These are phyloP conservation scores for Oryza nivara DNA, from an alignment of 176 grass and related monocot genomes.

Conservation along the genomic window DNA sequence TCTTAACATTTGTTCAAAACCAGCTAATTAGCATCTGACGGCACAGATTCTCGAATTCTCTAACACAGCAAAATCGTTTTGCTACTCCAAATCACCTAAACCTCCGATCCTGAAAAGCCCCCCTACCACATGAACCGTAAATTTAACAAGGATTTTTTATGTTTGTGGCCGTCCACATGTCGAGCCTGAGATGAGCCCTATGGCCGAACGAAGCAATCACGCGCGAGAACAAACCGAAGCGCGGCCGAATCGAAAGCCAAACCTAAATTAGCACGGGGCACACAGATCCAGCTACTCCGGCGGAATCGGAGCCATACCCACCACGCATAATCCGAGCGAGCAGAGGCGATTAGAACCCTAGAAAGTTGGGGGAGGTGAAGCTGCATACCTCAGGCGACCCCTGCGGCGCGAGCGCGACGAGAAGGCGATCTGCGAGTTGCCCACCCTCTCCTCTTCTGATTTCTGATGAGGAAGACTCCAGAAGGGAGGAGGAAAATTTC, in stretches of 20 bases:
- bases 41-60: background rate
- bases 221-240: background rate
- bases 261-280: background rate
- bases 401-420: background rate
- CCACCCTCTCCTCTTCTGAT: too few relatives aligned
- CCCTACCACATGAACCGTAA: background rate
- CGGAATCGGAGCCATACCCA: background rate
- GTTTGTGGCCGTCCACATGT: too few relatives aligned
- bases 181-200: too few relatives aligned
- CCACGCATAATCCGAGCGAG: background rate
- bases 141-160: too few relatives aligned
- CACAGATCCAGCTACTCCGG: background rate
- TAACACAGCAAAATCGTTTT: background rate
- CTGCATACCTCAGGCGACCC: conserved; percentile 75
- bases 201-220: too few relatives aligned
- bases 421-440: background rate
- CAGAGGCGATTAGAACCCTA: background rate
- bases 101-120: background rate
- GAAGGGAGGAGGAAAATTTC: background rate
- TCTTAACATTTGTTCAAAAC: background rate
- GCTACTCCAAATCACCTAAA: background rate
- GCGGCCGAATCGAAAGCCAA: background rate
- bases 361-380: background rate
- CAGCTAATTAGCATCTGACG: background rate
- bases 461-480: background rate